A percentile compares a stretch with the other conserved stretches of the same genome.
These are phyloP conservation scores for Aspergillus pseudonomiae DNA, from an alignment of 2,329 filamentous ascomycete genomes.

Conservation along the genomic window DNA sequence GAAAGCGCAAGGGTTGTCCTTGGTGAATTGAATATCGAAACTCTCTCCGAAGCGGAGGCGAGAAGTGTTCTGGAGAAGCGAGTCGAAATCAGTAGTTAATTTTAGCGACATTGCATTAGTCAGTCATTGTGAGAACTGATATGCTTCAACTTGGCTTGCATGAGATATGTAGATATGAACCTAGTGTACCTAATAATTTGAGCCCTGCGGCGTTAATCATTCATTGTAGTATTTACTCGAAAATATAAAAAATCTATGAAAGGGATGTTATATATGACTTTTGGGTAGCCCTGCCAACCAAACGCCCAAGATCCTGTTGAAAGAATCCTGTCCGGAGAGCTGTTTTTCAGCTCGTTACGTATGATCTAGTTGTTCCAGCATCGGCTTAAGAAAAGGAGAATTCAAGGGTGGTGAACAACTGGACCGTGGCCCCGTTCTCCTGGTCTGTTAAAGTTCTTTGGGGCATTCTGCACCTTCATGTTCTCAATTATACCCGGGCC, in stretches of 20 bases:
- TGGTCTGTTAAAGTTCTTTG: conserved; percentile 26
- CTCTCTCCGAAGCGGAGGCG: conserved; percentile 49
- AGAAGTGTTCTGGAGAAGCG: conserved; percentile 50
- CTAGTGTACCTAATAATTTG: not conserved
- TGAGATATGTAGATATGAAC: conserved; percentile 1
- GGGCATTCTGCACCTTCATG: conserved; percentile 27
- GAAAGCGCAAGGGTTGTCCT: conserved; percentile 51
- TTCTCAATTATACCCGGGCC: conserved; percentile 38
- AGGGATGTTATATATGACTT: not conserved
- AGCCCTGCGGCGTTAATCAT: not conserved
- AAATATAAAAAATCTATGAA: conserved; percentile 1
- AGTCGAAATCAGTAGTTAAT: conserved; percentile 44
- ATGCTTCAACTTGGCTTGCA: not conserved
- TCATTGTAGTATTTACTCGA: not conserved
- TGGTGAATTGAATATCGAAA: conserved; percentile 46
- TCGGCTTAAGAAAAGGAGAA: not conserved
- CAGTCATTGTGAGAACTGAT: not conserved
- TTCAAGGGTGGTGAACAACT: conserved; percentile 30
- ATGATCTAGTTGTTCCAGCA: not conserved
- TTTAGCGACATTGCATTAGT: conserved; percentile 19
- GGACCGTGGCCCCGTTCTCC: conserved; percentile 40
- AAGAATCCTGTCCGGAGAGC: not conserved
- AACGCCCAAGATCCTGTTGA: not conserved
- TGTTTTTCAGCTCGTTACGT: not conserved
- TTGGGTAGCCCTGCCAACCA: not conserved